These are phyloP conservation scores for Fragaria nilgerrensis DNA, from an alignment of 306 rosid species.

Conservation along the genomic window DNA sequence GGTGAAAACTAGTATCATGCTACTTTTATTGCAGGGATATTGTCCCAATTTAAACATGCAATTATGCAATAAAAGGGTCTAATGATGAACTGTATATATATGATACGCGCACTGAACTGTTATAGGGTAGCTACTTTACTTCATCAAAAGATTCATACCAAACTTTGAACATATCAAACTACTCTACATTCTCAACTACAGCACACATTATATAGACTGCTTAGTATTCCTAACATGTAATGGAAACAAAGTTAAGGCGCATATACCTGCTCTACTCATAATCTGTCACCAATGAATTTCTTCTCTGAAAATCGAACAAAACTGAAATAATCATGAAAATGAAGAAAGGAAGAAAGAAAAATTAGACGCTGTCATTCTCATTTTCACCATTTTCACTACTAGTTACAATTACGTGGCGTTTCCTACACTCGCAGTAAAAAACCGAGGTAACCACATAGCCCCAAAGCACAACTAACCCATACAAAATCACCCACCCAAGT, in stretches of 20 bases:
- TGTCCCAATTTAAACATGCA: neutral
- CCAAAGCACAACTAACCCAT: conserved; percentile 48
- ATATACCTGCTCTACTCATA: conserved; percentile 35
- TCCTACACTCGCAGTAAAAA: conserved; percentile 66
- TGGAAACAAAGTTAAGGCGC: neutral
- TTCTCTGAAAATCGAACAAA: too few relatives aligned
- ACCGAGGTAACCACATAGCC: conserved; percentile 58
- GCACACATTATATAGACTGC: neutral
- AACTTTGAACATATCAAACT: neutral
- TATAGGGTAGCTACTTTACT: neutral
- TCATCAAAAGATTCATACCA: neutral
- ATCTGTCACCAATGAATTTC: too few relatives aligned
- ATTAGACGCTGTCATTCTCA: conserved; percentile 8
- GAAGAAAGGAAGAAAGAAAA: too few relatives aligned
- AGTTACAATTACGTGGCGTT: conserved; percentile 28
- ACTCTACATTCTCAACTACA: neutral
- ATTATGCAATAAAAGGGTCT: neutral
- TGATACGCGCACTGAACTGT: neutral
- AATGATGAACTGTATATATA: neutral
- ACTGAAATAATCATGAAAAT: neutral
- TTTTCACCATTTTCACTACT: conserved; percentile 22
- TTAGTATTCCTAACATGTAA: neutral
- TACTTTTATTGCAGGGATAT: neutral
- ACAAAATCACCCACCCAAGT: conserved; percentile 39
- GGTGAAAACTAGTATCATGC: neutral